phyloP scores from a whole-genome alignment of 2,329 filamentous ascomycete genomes.

The Hymenoscyphus linearis region DNA sequence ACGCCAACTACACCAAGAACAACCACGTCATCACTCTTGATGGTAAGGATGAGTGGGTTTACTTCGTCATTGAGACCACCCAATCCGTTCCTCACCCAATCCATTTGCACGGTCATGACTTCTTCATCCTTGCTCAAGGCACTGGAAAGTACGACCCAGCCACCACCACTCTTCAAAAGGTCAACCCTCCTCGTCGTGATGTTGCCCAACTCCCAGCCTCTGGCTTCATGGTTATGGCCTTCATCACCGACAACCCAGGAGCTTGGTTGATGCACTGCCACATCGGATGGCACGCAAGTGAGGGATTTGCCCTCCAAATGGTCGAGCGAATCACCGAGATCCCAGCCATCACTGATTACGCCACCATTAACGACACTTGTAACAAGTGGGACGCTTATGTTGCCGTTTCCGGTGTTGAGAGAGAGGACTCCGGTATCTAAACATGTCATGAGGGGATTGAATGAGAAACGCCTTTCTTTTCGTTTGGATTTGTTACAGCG shows the following conservation, averaged over 20 bases:
- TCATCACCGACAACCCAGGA: conserved; percentile 8
- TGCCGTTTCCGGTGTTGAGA: conserved; percentile 7
- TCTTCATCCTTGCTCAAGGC: conserved; percentile 6
- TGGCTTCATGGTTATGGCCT: conserved; percentile 7
- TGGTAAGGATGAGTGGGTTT: conserved; percentile 2
- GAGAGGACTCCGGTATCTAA: conserved; percentile 22
- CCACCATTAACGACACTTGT: conserved; percentile 27
- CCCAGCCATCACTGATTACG: conserved; percentile 16
- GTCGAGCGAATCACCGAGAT: conserved; percentile 4
- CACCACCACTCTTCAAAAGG: neutral
- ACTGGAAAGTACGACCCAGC: neutral
- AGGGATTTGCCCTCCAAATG: conserved; percentile 9
- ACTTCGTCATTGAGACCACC: conserved; percentile 4
- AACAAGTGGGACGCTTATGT: conserved; percentile 27
- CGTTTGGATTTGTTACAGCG: too few species aligned
- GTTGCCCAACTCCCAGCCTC: conserved; percentile 7
- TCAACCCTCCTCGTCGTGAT: conserved; percentile 5
- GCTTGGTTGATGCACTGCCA: conserved; percentile 11
- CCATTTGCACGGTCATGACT: conserved; percentile 11
- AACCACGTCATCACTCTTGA: neutral
- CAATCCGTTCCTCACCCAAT: conserved; percentile 5
- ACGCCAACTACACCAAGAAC: conserved; percentile 12
- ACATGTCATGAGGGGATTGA: neutral
- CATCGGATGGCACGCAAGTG: conserved; percentile 8
- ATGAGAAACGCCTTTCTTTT: too few species aligned